A percentile compares a stretch with the other conserved stretches of the same genome.
phyloP scores from a whole-genome alignment of 2,329 filamentous ascomycete species.

The Monosporascus sp. region DNA sequence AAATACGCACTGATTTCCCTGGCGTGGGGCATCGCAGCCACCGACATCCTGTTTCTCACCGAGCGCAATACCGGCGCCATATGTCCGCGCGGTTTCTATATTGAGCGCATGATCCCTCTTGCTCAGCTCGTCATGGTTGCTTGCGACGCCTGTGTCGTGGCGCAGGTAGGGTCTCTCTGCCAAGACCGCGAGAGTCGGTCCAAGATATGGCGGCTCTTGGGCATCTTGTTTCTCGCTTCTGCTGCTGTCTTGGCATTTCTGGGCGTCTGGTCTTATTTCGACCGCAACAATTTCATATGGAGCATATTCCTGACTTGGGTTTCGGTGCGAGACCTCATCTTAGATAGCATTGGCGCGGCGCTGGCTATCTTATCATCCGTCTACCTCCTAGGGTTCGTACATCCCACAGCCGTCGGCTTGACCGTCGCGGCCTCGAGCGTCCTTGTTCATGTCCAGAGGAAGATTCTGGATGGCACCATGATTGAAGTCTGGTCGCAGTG shows the following conservation, averaged over 20 bases:
- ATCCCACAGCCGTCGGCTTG: constrained; percentile 23
- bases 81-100: constrained; percentile 21
- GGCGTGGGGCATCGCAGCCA: constrained; percentile 27
- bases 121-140: constrained; percentile 21
- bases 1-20: constrained; percentile 21
- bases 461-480: constrained; percentile 17
- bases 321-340: constrained; percentile 22
- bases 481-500: constrained; percentile 17
- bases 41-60: constrained; percentile 20
- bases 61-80: constrained; percentile 23
- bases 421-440: constrained; percentile 17
- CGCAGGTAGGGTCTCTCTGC: constrained; percentile 19
- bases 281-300: constrained; percentile 22
- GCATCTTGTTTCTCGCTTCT: constrained; percentile 16
- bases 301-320: constrained; percentile 25
- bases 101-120: constrained; percentile 25
- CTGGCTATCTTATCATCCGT: constrained; percentile 20
- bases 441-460: constrained; percentile 19
- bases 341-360: constrained; percentile 23
- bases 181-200: constrained; percentile 19
- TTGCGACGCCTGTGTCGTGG: constrained; percentile 28
- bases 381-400: constrained; percentile 22
- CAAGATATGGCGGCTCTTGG: constrained; percentile 17
- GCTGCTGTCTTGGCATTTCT: constrained; percentile 19
- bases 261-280: constrained; percentile 23